Base-by-base conservation (phyloP, 2,329 filamentous ascomycete species). In the Lecanicillium sp. region DNA sequence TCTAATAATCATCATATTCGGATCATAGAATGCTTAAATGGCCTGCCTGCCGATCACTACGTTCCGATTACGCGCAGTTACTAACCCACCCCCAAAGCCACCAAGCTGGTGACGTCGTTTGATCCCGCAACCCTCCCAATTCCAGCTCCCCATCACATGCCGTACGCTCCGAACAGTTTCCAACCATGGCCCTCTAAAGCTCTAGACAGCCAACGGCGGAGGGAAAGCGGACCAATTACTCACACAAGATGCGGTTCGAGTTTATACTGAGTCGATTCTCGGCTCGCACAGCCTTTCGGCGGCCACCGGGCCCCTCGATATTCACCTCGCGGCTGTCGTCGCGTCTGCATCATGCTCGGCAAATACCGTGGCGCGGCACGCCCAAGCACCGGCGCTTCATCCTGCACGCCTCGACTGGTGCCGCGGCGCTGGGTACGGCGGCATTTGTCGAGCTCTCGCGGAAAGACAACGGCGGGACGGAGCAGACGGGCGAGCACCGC, bases 401-500 rank as follows among this genome's bases (percentile, higher is more conserved):
- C 2, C 41, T 72, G 7, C 61, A 62, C 3, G 65, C 61, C 3
- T 62, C 63, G 1, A 62, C 58, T 2, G 64, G 61, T n/a, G 62
- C 55, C 4, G 58, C 60, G 1, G 59, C 61, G 1, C 57, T 81
- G 9, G 76, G 69, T 7, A 74, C 77, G 0, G 67, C 69, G 0
- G 68, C 69, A 2, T 81, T 81, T 53, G 64, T 81, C 31, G 64
- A 72, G 49, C 57, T 80, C 6, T 74, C 76, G 4, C 71, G 79
- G 49, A 58, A 69, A 44, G 69, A 77, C 30, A 71, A 76, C 46
- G 58, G 49, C 28, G 65, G 60, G 30, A 57, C 62, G 4, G 59
- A 67, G 14, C 57, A 83, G 53, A 95, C 89, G 3, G 77, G 78
- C 18, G 89, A 96, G 63, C 75, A 75, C 60, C 83, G 87, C 47